These are phyloP conservation scores for Selenicereus undatus DNA, from an alignment of 148 eudicot genomes.

Conservation along the genomic window DNA sequence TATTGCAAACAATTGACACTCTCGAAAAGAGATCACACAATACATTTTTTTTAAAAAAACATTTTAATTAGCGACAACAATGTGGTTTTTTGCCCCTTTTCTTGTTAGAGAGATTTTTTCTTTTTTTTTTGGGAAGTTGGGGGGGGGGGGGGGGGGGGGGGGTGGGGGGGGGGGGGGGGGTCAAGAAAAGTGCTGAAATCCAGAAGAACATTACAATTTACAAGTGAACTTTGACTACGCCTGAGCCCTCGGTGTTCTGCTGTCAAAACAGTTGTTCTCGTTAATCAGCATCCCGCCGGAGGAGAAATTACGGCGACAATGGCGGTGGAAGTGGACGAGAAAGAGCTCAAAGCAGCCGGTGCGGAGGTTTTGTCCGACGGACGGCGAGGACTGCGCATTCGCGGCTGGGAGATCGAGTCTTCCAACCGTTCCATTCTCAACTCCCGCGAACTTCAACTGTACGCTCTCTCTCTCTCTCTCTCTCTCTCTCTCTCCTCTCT, in stretches of 20 bases:
- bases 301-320: conserved; percentile 19
- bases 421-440: conserved; percentile 65
- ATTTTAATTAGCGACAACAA: no score
- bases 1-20: no score
- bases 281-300: neutral
- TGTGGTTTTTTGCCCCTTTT: no score
- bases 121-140: no score
- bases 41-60: no score
- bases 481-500: conserved; percentile 14
- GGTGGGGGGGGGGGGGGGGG: no score
- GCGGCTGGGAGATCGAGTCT: conserved; percentile 90
- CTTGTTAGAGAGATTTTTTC: no score
- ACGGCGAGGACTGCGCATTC: conserved; percentile 58
- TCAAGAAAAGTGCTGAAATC: no score
- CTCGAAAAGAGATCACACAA: no score
- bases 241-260: neutral
- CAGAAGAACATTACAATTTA: no score
- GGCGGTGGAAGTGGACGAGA: conserved; percentile 55
- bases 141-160: no score
- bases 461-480: conserved; percentile 23
- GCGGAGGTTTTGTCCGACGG: conserved; percentile 64
- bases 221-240: neutral
- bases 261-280: neutral
- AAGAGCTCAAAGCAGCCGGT: conserved; percentile 61
- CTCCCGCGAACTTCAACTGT: conserved; percentile 50